Evolutionary conservation across 2,329 filamentous ascomycete species (phyloP), one percentile per base, ranked within the genome.

Genomic region (Periconia sp.): DNA sequence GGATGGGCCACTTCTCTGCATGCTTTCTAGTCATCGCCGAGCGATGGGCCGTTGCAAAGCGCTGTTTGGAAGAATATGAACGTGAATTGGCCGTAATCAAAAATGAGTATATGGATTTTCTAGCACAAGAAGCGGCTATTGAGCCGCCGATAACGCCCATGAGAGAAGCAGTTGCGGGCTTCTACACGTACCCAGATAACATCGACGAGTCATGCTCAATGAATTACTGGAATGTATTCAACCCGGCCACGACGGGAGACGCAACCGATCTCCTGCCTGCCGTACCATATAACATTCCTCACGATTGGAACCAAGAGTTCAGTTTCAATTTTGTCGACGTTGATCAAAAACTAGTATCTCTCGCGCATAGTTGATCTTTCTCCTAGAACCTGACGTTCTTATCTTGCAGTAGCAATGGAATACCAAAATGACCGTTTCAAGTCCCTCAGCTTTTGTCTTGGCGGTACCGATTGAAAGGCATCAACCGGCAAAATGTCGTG

Each of bases 31-130:
- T 65, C 20, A 71, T 73, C 49, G 62, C 67, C 13, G 70, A 73
- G 53, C 65, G 71, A 41, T 73, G 71, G 71, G 54, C 70, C 7
- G 67, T 66, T 9, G 70, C 71, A 8, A 63, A 58, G 23, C 60
- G 71, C 15, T 73, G 69, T 37, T 53, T 68, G 13, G 68, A 73
- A 42, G 70, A 73, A 50, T 73, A 71, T 31, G 63, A 71, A 37
- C 61, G 68, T 47, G 57, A 69, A 9, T 50, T 73, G 9, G 52
- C 55, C 5, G 69, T 67, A 3, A 59, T 69, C 20, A 71, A 66
- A 52, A 66, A 69, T 30, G 70, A 72, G 17, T 73, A 72, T 45
- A 41, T 59, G 9, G 69, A 72, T 9, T 69, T 70, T 42, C 51
- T 72, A 37, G 56, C 60, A 2, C 64, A 66, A n/a, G 70, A 67